These are phyloP conservation scores for Metschnikowia noctiluminum DNA, from an alignment of 805 yeast species.

Conservation along the genomic window DNA sequence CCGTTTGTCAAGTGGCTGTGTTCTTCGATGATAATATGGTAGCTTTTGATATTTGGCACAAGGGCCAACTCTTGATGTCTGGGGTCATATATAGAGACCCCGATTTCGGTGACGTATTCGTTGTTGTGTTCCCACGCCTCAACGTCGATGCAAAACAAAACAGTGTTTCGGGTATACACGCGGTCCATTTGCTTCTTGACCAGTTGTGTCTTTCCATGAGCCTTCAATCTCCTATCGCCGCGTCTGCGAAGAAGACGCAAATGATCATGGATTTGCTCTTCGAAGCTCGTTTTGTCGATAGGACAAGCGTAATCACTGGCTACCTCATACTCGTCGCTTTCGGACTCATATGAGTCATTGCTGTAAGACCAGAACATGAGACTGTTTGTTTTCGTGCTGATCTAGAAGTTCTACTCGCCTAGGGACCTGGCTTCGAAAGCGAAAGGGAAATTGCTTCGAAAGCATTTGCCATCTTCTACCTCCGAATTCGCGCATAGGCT, in stretches of 20 bases:
- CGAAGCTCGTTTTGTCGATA: neutral
- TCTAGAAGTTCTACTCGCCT: too few relatives aligned
- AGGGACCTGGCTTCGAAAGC: too few relatives aligned
- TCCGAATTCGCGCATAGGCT: too few relatives aligned
- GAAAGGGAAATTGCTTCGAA: too few relatives aligned
- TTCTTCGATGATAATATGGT: slow-evolving; percentile 21
- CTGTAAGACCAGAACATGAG: too few relatives aligned
- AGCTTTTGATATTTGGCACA: slow-evolving; percentile 16
- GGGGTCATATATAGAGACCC: slow-evolving; percentile 25
- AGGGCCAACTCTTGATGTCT: slow-evolving; percentile 12
- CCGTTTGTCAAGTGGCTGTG: slow-evolving; percentile 17
- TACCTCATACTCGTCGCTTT: too few relatives aligned
- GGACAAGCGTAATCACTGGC: neutral
- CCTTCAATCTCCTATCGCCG: neutral
- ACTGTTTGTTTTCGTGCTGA: too few relatives aligned
- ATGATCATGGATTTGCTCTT: neutral
- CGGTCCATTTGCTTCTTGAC: slow-evolving; percentile 12
- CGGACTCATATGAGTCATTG: too few relatives aligned
- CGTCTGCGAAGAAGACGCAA: neutral
- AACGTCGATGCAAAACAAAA: slow-evolving; percentile 23
- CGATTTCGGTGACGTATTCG: slow-evolving; percentile 22
- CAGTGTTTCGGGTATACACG: slow-evolving; percentile 17
- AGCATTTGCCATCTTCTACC: too few relatives aligned
- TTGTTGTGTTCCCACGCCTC: slow-evolving; percentile 22
- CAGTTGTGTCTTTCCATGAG: neutral